These are phyloP conservation scores for Aureobasidium uvarum DNA, from an alignment of 2,329 filamentous ascomycete species.

Conservation along the genomic window DNA sequence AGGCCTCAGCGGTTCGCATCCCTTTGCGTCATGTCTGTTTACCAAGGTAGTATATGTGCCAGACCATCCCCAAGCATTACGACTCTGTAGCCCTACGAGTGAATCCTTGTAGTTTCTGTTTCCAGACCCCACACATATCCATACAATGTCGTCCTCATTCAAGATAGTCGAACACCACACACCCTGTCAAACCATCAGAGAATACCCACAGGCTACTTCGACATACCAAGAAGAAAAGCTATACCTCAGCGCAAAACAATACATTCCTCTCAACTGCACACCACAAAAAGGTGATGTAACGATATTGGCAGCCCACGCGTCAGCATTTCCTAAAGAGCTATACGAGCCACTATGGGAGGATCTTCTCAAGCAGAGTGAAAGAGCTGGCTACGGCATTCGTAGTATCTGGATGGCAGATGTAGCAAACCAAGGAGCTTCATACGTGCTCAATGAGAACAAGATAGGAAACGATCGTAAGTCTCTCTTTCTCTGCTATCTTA, in stretches of 20 bases:
- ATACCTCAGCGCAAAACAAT: conserved; percentile 79
- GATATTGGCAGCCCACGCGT: conserved; percentile 82
- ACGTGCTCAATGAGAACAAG: conserved; percentile 69
- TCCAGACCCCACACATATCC: background rate
- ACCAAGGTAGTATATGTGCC: conserved; percentile 5
- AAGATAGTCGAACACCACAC: conserved; percentile 61
- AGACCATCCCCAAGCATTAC: background rate
- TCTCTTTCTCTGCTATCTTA: background rate
- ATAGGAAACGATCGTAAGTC: conserved; percentile 80
- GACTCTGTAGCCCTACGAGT: background rate
- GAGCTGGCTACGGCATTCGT: conserved; percentile 66
- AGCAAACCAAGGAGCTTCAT: conserved; percentile 76
- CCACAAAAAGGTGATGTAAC: conserved; percentile 76
- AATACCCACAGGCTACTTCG: conserved; percentile 72
- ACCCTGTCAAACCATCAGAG: conserved; percentile 73
- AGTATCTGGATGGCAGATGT: conserved; percentile 88
- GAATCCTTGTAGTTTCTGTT: background rate
- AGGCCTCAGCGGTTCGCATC: background rate
- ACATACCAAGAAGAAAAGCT: conserved; percentile 72
- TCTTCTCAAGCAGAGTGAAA: conserved; percentile 53
- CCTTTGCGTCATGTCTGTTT: background rate
- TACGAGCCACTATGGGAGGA: conserved; percentile 94
- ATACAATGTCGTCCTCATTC: conserved; percentile 17
- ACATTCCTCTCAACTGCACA: conserved; percentile 68
- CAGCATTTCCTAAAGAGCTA: conserved; percentile 91